Conservation (phyloP, 1,139 yeast species). For the Saccharomyces hybrid region DNA sequence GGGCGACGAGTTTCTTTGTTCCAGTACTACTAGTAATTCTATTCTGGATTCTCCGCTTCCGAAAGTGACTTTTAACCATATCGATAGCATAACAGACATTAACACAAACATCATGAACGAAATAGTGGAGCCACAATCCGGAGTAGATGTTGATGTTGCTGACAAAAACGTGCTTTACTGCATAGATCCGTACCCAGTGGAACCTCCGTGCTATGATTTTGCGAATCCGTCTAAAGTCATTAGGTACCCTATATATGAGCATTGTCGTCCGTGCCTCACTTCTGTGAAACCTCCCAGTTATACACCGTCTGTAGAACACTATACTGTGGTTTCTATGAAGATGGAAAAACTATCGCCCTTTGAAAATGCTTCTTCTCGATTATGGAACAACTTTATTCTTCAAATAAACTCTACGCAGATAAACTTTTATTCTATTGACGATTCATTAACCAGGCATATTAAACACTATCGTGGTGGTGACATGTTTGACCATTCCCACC, state of each 20-base stretch:
- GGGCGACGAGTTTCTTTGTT: neutral
- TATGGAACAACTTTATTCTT: constrained; percentile 56
- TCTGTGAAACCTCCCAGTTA: constrained; percentile 44
- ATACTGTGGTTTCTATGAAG: constrained; percentile 49
- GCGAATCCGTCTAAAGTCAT: constrained; percentile 34
- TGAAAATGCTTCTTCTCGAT: constrained; percentile 50
- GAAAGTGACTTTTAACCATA: neutral
- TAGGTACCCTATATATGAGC: constrained; percentile 43
- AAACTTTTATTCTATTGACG: constrained; percentile 45
- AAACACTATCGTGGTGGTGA: constrained; percentile 19
- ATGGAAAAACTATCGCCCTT: constrained; percentile 63
- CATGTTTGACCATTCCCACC: constrained; percentile 10
- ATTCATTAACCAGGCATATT: constrained; percentile 16
- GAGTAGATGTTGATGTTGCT: neutral
- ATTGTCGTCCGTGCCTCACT: constrained; percentile 17
- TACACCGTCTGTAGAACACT: constrained; percentile 50
- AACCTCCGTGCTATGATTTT: constrained; percentile 41
- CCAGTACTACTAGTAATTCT: neutral
- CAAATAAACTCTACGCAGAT: constrained; percentile 70
- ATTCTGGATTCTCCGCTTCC: neutral
- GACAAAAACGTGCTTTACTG: constrained; percentile 13
- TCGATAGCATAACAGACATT: neutral
- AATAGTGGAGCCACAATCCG: neutral
- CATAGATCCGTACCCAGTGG: constrained; percentile 45
- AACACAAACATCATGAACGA: neutral